Conservation (phyloP, 1,284 basidiomycete species). For the Trichosporon ovoides region DNA sequence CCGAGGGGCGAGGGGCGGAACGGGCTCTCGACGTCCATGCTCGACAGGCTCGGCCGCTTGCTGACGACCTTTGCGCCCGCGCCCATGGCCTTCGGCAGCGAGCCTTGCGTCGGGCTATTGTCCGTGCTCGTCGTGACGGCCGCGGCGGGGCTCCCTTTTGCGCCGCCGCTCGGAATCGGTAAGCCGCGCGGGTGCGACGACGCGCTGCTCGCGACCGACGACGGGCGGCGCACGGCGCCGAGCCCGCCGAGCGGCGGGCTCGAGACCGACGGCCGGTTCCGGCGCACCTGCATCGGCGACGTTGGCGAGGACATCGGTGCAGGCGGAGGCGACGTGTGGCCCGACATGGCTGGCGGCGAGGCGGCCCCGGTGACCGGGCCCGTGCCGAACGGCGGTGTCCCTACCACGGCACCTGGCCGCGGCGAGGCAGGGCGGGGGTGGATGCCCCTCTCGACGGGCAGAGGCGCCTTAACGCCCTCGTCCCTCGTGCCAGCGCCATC, state of each 20-base stretch:
- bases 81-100: neutral
- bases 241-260: conserved; percentile 18
- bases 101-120: conserved; percentile 8
- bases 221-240: conserved; percentile 25
- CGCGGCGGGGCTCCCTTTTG: conserved; percentile 31
- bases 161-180: conserved; percentile 18
- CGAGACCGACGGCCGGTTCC: neutral
- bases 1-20: neutral
- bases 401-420: too few relatives aligned
- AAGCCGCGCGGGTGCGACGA: conserved; percentile 25
- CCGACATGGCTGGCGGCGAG: neutral
- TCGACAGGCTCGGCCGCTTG: neutral
- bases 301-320: neutral
- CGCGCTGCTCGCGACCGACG: conserved; percentile 23
- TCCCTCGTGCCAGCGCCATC: too few relatives aligned
- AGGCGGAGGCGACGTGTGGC: neutral
- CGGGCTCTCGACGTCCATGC: neutral
- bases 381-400: neutral
- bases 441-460: neutral
- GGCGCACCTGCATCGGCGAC: conserved; percentile 2
- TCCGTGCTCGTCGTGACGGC: conserved; percentile 31
- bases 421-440: neutral
- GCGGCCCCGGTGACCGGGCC: too few relatives aligned
- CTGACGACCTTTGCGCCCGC: neutral
- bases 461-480: neutral